phyloP scores from a whole-genome alignment of 768 basidiomycete genomes.

The Exsudoporus frostii region DNA sequence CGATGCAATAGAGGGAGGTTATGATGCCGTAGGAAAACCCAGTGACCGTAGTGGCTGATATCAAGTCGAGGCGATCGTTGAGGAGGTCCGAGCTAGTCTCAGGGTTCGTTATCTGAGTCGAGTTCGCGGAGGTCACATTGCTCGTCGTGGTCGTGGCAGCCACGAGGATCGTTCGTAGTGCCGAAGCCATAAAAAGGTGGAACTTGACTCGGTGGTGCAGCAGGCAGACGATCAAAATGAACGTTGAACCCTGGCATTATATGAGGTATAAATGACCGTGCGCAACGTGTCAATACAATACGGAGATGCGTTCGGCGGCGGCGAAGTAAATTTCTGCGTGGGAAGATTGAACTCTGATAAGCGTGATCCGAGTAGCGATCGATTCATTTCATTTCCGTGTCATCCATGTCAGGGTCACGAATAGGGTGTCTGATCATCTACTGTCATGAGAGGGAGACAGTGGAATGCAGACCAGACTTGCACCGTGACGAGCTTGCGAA shows the following conservation, averaged over 20 bases:
- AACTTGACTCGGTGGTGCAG: slow-evolving; percentile 7
- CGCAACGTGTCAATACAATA: slow-evolving; percentile 14
- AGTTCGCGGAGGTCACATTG: slow-evolving; percentile 10
- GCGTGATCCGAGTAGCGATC: slow-evolving; percentile 8
- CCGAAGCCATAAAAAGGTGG: slow-evolving; percentile 4
- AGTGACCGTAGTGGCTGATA: slow-evolving; percentile 23
- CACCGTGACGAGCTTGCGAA: no score
- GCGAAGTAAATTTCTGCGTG: slow-evolving; percentile 8
- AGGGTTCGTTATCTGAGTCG: not conserved
- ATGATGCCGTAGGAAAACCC: slow-evolving; percentile 24
- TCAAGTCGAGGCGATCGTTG: slow-evolving; percentile 25
- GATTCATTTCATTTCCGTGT: not conserved
- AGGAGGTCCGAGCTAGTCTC: slow-evolving; percentile 10
- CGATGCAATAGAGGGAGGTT: slow-evolving; percentile 18
- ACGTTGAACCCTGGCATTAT: slow-evolving; percentile 12
- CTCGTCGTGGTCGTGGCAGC: slow-evolving; percentile 2
- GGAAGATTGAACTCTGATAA: slow-evolving; percentile 23
- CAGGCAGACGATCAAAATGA: slow-evolving; percentile 14
- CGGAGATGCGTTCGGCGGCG: slow-evolving; percentile 10
- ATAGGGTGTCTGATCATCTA: no score
- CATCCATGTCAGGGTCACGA: slow-evolving; percentile 15
- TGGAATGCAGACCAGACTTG: no score
- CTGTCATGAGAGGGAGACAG: no score
- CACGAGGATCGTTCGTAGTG: slow-evolving; percentile 4
- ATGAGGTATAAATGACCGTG: slow-evolving; percentile 26